Conservation (phyloP, 352 stramenopile genomes). For the Peronospora tabacina region DNA sequence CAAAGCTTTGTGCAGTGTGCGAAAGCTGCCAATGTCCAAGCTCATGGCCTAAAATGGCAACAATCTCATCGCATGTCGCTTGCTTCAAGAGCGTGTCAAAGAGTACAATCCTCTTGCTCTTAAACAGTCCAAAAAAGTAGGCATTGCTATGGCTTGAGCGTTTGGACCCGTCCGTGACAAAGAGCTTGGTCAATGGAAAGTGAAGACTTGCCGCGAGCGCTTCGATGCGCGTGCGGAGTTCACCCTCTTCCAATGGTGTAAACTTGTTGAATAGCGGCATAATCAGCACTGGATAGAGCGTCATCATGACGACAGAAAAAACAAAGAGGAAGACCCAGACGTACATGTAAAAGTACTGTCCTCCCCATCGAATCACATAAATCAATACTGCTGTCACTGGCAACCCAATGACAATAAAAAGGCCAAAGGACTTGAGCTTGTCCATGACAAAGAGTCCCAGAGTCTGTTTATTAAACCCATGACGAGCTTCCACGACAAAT, state of each 20-base stretch:
- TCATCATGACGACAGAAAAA: slow-evolving; percentile 94
- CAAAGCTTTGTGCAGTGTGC: slow-evolving; percentile 91
- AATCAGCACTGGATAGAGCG: slow-evolving; percentile 92
- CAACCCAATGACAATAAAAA: slow-evolving; percentile 83
- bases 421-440: slow-evolving; percentile 89
- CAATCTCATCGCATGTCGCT: slow-evolving; percentile 88
- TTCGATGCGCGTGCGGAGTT: slow-evolving; percentile 90
- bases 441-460: slow-evolving; percentile 91
- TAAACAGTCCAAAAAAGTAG: slow-evolving; percentile 92
- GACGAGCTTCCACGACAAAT: slow-evolving; percentile 93
- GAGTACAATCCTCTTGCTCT: slow-evolving; percentile 95
- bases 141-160: slow-evolving; percentile 89
- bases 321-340: slow-evolving; percentile 92
- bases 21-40: slow-evolving; percentile 95
- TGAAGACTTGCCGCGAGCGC: slow-evolving; percentile 81
- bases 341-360: slow-evolving; percentile 84
- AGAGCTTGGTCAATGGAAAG: slow-evolving; percentile 96
- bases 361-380: slow-evolving; percentile 64
- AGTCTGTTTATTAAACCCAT: slow-evolving; percentile 98
- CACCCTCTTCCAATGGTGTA: slow-evolving; percentile 77
- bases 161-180: slow-evolving; percentile 96
- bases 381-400: slow-evolving; percentile 58
- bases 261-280: slow-evolving; percentile 98
- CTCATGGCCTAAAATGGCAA: slow-evolving; percentile 95
- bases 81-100: slow-evolving; percentile 97